Evolutionary conservation across 2,329 filamentous ascomycete species (phyloP).

Genomic region (Thelonectria discophora): DNA sequence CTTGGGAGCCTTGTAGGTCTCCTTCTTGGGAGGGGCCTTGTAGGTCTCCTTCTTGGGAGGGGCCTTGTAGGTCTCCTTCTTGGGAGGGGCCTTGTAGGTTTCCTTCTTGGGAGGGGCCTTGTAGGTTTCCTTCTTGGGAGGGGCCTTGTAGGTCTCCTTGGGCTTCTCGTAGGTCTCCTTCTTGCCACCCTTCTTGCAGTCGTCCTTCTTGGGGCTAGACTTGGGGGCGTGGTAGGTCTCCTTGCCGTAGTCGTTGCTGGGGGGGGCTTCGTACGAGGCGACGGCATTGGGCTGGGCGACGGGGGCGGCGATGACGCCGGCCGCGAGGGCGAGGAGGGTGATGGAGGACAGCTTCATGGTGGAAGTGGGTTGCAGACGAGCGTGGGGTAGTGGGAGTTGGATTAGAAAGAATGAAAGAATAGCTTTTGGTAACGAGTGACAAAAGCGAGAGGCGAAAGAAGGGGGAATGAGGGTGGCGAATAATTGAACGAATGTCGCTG

Average conservation of each 20-base stretch:
- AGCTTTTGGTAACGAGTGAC: not conserved
- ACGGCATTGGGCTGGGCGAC: not conserved
- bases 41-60: not conserved
- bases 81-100: conserved; percentile 26
- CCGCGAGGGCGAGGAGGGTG: not conserved
- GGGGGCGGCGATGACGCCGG: not conserved
- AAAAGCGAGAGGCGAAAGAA: not conserved
- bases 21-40: too few species aligned
- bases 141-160: not conserved
- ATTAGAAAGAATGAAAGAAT: not conserved
- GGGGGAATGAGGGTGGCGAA: not conserved
- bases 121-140: not conserved
- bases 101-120: not conserved
- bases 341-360: not conserved
- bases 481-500: not conserved
- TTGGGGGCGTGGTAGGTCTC: not conserved
- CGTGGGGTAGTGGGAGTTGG: not conserved
- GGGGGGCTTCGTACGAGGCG: not conserved
- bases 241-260: not conserved
- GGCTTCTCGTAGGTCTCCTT: not conserved
- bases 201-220: not conserved
- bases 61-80: too few species aligned
- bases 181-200: not conserved
- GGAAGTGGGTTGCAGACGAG: not conserved
- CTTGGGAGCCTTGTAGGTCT: not conserved